phyloP scores from a whole-genome alignment of 371 early-diverging fungal genomes.

The Furculomyces boomerangus region DNA sequence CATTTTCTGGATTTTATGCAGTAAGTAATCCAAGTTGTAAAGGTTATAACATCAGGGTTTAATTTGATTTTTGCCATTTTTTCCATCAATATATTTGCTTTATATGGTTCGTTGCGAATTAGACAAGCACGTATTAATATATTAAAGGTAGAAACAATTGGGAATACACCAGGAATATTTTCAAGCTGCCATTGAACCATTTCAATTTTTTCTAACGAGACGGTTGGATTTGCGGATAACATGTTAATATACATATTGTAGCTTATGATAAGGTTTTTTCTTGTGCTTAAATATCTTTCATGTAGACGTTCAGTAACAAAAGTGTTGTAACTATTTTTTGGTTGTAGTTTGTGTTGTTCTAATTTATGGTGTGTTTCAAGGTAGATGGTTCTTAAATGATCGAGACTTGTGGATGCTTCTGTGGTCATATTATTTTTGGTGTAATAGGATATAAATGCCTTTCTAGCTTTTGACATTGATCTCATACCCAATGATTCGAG shows the following conservation, averaged over 20 bases:
- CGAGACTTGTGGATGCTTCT: background rate
- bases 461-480: background rate
- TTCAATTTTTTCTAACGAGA: background rate
- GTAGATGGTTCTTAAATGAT: background rate
- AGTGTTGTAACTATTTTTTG: background rate
- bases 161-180: background rate
- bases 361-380: background rate
- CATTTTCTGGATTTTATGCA: background rate
- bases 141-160: background rate
- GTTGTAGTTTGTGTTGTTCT: background rate
- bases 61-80: background rate
- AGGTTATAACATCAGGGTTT: background rate
- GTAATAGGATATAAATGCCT: background rate
- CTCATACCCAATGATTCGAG: too few species aligned
- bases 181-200: background rate
- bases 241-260: background rate
- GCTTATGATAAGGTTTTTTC: background rate
- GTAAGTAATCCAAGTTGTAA: background rate
- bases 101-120: background rate
- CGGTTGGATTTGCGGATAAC: background rate
- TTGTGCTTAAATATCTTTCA: background rate
- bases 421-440: background rate
- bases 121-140: background rate
- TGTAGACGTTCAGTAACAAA: background rate
- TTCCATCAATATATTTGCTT: background rate